Percentiles rank a stretch among this genome's conserved stretches.
Evolutionary conservation across 176 grass and related monocot genomes (phyloP).

Genomic region (Oryza coarctata): DNA sequence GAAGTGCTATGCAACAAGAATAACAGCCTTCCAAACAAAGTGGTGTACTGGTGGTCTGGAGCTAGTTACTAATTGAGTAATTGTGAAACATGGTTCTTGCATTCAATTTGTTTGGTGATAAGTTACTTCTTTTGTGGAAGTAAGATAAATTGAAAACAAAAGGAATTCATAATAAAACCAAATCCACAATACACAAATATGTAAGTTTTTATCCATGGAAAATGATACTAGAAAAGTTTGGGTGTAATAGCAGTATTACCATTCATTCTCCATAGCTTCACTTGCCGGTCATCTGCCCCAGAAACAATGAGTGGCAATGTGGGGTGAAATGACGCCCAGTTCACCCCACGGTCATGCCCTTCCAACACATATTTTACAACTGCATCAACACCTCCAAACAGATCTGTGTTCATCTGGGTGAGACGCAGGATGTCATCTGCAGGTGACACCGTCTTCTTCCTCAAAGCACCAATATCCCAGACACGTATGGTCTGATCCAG

Average conservation of each 20-base stretch:
- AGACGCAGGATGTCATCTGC: slow-evolving; percentile 78
- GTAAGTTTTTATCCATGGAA: not conserved
- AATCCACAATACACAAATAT: not conserved
- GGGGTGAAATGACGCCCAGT: slow-evolving; percentile 91
- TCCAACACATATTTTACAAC: slow-evolving; percentile 91
- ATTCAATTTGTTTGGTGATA: not conserved
- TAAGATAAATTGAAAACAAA: not conserved
- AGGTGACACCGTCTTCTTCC: slow-evolving; percentile 72
- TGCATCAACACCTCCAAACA: slow-evolving; percentile 85
- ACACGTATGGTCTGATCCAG: slow-evolving; percentile 88
- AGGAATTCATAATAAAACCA: not conserved
- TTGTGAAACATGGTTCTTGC: not conserved
- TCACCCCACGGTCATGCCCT: slow-evolving; percentile 89
- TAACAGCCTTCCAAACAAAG: not conserved
- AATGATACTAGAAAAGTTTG: not conserved
- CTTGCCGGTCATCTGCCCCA: slow-evolving; percentile 90
- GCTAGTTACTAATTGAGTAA: not conserved
- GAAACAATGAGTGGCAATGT: slow-evolving; percentile 79
- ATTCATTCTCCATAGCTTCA: slow-evolving; percentile 93
- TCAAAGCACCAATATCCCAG: slow-evolving; percentile 76
- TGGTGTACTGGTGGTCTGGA: not conserved
- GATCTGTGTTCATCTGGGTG: slow-evolving; percentile 88
- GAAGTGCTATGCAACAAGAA: not conserved
- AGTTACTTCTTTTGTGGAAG: not conserved
- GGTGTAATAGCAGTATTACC: slow-evolving; percentile 41